Base-by-base conservation (phyloP, 2,329 filamentous ascomycete species). In the Trichophyton rubrum region DNA sequence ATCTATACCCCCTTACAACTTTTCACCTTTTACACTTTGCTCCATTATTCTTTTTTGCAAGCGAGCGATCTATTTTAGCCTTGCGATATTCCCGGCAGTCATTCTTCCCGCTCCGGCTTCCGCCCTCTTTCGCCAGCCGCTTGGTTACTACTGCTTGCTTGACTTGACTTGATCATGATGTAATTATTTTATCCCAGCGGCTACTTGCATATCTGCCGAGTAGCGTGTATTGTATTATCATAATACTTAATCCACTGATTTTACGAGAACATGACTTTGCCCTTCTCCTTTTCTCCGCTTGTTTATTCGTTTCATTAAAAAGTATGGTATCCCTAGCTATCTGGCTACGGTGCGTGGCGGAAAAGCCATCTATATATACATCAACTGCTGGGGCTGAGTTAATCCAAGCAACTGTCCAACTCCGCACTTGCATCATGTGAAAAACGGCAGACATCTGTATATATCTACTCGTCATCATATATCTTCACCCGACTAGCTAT, bases 401-500 rank as follows among this genome's bases (percentile, higher is more conserved):
- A 30, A 30, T 30, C 24, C 47, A 22, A 22, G 9, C 27, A 24
- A 51, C 3, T 20, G 27, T 24, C 47, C 47, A 30, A 11, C 47
- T 24, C 24, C 13, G 9, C 47, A 33, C n/a, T 24, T 24, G 27
- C 20, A 43, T n/a, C 40, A 47, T 47, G 22, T 30, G 17, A 53
- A 27, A 24, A 22, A 11, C 22, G 45, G 11, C 17, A 27, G 45
- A 13, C 22, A 4, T 2, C 8, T 22, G 9, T 22, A 20, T 38
- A 17, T 22, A 11, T 35, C 38, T 57, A 24, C 33, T 57, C 55
- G 24, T 90, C 85, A 61, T 93, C 88, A 66, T 84, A 88, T 53
- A 97, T 85, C 75, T 89, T 85, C 27, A 96, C 89, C 67, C 85
- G 90, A 38, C 87, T 85, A 0, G 90, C 85, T 72, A 96, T 96